Base-by-base conservation (phyloP, 371 early-diverging fungal species). In the Zopfochytrium polystomum region DNA sequence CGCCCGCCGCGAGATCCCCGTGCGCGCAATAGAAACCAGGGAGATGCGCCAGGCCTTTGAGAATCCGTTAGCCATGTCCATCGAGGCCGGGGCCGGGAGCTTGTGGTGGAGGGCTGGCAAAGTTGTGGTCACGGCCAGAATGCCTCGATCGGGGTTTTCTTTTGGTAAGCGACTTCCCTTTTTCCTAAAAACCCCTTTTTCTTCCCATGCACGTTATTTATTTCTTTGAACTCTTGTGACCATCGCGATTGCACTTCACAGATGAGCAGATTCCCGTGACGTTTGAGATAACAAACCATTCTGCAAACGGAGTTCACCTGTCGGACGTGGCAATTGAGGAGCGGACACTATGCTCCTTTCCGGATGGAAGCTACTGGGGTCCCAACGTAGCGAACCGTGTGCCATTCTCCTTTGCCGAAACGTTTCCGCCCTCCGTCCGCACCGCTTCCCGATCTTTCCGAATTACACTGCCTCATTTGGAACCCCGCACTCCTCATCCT, bases 201-300 rank as follows among this genome's bases (percentile, higher is more conserved):
- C 15, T 20, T 22, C 20, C 52, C 52, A 29, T 29, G 31, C 30
- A 31, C 23, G 18, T 26, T 18, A 2, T 26, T 45, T 25, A 45
- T 26, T 26, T 31, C 22, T 34, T 42, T n/a, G 1, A 43, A 15
- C 18, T n/a, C n/a, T n/a, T n/a, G n/a, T n/a, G n/a, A n/a, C n/a
- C n/a, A n/a, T n/a, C n/a, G n/a, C n/a, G n/a, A n/a, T n/a, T n/a
- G n/a, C n/a, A 27, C 1, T 15, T 15, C 22, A 25, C 29, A 65
- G 66, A 60, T 30, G 60, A 66, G 44, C 66, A 52, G 27, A 60
- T 66, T 9, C 66, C 60, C 13, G 26, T 66, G 29, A 60, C 60
- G 3, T 34, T 65, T 22, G 33, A 25, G 9, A 49, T 66, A 34
- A 55, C 54, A 18, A 66, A 66, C 33, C 53, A 27, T 22, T 38